Conservation (phyloP, 2,329 filamentous ascomycete genomes). For the Penicillium sp. region DNA sequence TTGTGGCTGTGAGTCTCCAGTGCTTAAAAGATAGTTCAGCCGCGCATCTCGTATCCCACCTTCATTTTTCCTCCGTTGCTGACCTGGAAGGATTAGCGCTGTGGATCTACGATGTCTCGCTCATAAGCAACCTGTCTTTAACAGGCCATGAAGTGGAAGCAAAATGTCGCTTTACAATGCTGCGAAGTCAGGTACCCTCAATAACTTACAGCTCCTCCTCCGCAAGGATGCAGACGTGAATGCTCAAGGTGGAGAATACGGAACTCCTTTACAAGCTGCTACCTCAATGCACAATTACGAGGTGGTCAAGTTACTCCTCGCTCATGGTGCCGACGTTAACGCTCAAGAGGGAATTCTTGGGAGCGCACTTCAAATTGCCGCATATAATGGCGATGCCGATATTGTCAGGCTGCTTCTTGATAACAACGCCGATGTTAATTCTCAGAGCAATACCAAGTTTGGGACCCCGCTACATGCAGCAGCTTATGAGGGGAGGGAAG, state of each 20-base stretch:
- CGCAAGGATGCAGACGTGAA: neutral
- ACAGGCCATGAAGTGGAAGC: neutral
- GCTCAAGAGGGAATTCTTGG: neutral
- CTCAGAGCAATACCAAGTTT: neutral
- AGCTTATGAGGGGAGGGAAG: neutral
- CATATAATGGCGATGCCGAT: neutral
- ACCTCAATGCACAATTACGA: neutral
- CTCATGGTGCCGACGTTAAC: neutral
- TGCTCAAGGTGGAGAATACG: neutral
- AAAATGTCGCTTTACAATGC: neutral
- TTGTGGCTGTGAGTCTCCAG: neutral
- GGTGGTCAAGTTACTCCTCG: neutral
- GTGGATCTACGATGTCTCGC: neutral
- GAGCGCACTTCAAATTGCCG: neutral
- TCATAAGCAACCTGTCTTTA: neutral
- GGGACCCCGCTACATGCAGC: slow-evolving; percentile 1
- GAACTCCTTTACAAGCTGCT: neutral
- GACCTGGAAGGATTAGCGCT: too few species aligned
- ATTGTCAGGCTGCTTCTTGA: slow-evolving; percentile 1
- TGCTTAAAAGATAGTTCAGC: neutral
- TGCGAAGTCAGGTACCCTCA: neutral
- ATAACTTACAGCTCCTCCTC: neutral
- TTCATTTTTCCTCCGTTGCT: neutral
- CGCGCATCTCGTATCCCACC: neutral
- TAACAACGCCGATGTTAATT: neutral